A percentile compares a stretch with the other conserved stretches of the same genome.
These are phyloP conservation scores for Talaromyces nanjingensis DNA, from an alignment of 495 filamentous ascomycete genomes.

Conservation along the genomic window DNA sequence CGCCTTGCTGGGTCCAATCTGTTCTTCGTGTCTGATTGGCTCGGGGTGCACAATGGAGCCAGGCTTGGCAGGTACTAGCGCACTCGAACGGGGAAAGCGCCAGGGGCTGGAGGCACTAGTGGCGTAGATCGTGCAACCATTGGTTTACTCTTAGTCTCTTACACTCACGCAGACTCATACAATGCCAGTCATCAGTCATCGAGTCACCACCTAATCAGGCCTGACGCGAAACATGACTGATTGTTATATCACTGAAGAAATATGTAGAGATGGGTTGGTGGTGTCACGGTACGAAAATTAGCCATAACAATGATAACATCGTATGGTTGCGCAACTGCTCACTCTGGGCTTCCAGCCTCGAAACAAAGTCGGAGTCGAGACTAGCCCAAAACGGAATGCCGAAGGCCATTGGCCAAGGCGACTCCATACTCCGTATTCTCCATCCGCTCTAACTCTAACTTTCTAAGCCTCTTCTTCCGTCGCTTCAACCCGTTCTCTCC, in stretches of 20 bases:
- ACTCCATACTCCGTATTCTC: background rate
- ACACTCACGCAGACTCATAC: background rate
- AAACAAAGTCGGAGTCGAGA: background rate
- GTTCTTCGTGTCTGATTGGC: background rate
- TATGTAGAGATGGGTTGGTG: no score
- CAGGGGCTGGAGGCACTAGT: conserved; percentile 8
- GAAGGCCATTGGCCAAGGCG: background rate
- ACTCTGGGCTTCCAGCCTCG: background rate
- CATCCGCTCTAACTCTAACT: background rate
- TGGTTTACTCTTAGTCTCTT: no score
- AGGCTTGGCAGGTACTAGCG: conserved; percentile 9
- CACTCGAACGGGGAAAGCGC: conserved; percentile 1
- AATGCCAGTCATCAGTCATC: background rate
- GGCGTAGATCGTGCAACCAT: conserved; percentile 1
- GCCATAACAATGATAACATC: background rate
- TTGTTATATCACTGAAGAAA: no score
- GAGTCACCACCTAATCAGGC: no score
- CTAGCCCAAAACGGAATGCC: background rate
- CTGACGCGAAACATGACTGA: no score
- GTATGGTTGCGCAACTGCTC: background rate
- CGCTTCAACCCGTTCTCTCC: background rate
- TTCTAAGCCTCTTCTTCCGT: background rate
- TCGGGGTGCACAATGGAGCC: background rate
- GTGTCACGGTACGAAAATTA: no score
- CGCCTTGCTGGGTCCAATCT: background rate